Percentiles rank a stretch among this genome's conserved stretches.
These are phyloP conservation scores for Arctium lappa DNA, from an alignment of 129 eudicot genomes.

Conservation along the genomic window DNA sequence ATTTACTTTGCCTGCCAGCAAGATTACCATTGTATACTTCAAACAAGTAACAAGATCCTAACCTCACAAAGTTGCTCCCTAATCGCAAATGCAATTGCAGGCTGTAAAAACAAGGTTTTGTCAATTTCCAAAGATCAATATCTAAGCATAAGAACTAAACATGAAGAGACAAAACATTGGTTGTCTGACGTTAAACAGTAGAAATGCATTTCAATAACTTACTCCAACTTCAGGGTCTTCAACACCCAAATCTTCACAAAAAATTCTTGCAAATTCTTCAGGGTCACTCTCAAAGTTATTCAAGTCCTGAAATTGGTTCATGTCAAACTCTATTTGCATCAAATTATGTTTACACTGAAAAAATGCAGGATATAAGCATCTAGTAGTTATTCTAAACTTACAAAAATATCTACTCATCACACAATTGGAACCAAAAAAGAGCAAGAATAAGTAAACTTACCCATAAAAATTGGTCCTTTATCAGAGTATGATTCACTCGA, in stretches of 20 bases:
- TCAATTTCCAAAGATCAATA: not conserved
- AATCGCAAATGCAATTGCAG: slow-evolving; percentile 87
- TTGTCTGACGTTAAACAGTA: not conserved
- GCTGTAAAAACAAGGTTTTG: slow-evolving; percentile 47
- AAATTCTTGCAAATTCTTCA: slow-evolving; percentile 89
- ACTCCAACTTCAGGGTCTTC: slow-evolving; percentile 99
- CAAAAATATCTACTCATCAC: not conserved
- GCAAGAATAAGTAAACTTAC: slow-evolving; percentile 37
- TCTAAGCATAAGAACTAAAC: no score
- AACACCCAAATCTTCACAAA: slow-evolving; percentile 82
- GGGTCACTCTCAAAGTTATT: slow-evolving; percentile 97
- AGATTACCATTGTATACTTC: not conserved
- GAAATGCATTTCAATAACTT: slow-evolving; percentile 27
- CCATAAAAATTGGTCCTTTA: slow-evolving; percentile 93
- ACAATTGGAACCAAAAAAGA: slow-evolving; percentile 4
- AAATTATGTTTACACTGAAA: not conserved
- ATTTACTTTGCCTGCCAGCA: not conserved
- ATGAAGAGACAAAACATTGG: not conserved
- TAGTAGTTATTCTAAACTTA: not conserved
- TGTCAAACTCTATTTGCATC: not conserved
- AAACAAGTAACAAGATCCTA: slow-evolving; percentile 10
- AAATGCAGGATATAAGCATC: not conserved
- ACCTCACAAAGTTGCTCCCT: slow-evolving; percentile 97
- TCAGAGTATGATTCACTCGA: slow-evolving; percentile 86
- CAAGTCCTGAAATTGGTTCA: slow-evolving; percentile 60